Base-by-base conservation (phyloP, 1,284 basidiomycete species). In the Pterula multifida region DNA sequence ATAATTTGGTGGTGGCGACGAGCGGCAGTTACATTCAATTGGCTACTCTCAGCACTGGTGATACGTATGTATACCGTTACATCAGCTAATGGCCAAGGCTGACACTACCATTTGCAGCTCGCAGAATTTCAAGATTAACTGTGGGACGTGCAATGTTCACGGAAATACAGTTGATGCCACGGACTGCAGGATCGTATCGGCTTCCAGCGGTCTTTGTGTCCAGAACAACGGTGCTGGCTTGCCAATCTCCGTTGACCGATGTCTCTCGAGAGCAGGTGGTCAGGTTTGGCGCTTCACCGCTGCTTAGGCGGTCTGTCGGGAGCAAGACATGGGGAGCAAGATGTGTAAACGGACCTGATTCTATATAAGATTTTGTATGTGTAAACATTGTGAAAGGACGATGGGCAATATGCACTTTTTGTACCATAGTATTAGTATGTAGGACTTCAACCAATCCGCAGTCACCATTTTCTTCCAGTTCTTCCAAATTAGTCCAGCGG, bases 221-320 rank as follows among this genome's bases (percentile, higher is more conserved):
- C 6, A 15, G 6, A 15, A 6, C 15, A 32, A 32, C 15, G 28
- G 28, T 15, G 6, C 28, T 32, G 28, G 28, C 6, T 6, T 32
- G 6, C 6, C 28, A 6, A 32, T 32, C 28, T 6, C 6, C 15
- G 28, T 32, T 15, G 28, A 32, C 6, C 28, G n/a, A 6, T 32
- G 28, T 15, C 28, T 32, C 15, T 32, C 28, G 6, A 32, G 28
- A 15, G 28, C 28, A 6, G 28, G 28, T 42, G 39, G 39, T 4
- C 39, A 42, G 39, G 13, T 42, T 17, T 42, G 39, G 39, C 39
- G 21, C 17, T 42, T 42, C 39, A 42, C 39, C 39, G 39, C 39
- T 42, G 39, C n/a, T 19, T n/a, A 17, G 19, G 21, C 39, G 39
- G 39, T n/a, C 11, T 11, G 32, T 35, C 9, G 32, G n/a, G 32